These are phyloP conservation scores for Penicillium taxi DNA, from an alignment of 495 filamentous ascomycete genomes.

Conservation along the genomic window DNA sequence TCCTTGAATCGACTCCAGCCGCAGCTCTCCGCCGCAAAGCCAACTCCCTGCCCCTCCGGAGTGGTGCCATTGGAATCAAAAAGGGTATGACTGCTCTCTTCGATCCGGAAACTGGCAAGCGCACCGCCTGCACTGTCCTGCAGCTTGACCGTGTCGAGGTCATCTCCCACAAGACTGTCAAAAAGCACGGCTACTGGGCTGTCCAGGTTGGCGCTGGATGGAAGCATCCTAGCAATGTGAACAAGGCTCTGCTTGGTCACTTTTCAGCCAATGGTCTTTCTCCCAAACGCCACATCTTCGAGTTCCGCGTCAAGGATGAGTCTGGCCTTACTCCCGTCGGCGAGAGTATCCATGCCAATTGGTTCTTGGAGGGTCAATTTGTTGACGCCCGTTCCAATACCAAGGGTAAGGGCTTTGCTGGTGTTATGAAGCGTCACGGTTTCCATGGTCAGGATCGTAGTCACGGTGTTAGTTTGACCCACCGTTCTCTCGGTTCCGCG, in stretches of 20 bases:
- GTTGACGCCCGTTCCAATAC: slow-evolving; percentile 74
- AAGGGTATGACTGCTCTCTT: slow-evolving; percentile 92
- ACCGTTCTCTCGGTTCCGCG: slow-evolving; percentile 79
- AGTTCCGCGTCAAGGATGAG: slow-evolving; percentile 73
- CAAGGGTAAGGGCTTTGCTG: slow-evolving; percentile 84
- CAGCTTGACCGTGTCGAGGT: slow-evolving; percentile 91
- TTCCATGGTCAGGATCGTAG: slow-evolving; percentile 82
- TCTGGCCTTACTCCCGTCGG: slow-evolving; percentile 67
- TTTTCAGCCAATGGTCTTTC: slow-evolving; percentile 68
- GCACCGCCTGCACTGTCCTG: slow-evolving; percentile 82
- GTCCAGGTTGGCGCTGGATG: slow-evolving; percentile 82
- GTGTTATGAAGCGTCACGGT: slow-evolving; percentile 94
- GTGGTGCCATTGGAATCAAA: slow-evolving; percentile 78
- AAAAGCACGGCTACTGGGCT: slow-evolving; percentile 80
- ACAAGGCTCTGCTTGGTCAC: slow-evolving; percentile 74
- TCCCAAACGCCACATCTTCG: slow-evolving; percentile 71
- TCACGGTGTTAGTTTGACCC: slow-evolving; percentile 88
- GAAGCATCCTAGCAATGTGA: slow-evolving; percentile 66
- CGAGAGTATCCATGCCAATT: slow-evolving; percentile 63
- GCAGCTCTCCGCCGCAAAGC: slow-evolving; percentile 76
- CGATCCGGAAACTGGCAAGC: slow-evolving; percentile 63
- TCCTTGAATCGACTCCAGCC: slow-evolving; percentile 61
- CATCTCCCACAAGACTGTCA: slow-evolving; percentile 69
- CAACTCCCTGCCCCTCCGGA: slow-evolving; percentile 66
- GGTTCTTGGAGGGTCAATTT: slow-evolving; percentile 85